Evolutionary conservation across 2,329 filamentous ascomycete genomes (phyloP).

Genomic region (Laburnicola sp.): DNA sequence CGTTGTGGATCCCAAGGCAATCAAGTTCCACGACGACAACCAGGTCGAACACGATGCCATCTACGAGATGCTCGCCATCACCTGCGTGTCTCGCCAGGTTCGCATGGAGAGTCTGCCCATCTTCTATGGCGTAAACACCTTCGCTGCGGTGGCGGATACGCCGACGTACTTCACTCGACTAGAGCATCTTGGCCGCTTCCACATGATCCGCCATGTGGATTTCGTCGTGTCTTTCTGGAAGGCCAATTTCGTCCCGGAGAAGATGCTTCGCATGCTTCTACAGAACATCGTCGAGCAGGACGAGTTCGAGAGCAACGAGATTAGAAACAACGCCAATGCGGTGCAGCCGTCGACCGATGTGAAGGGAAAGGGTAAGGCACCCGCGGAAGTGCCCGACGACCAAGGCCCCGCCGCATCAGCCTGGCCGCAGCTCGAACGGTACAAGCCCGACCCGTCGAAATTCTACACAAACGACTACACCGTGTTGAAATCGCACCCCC

Average conservation of each 20-base stretch:
- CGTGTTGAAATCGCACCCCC: constrained; percentile 11
- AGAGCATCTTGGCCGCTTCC: constrained; percentile 21
- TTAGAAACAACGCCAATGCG: background rate
- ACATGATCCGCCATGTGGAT: constrained; percentile 23
- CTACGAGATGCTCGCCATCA: constrained; percentile 12
- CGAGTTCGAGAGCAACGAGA: constrained; percentile 9
- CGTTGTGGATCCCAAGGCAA: too few species aligned
- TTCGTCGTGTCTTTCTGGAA: constrained; percentile 14
- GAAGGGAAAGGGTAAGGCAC: background rate
- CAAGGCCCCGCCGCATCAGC: background rate
- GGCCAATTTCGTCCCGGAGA: background rate
- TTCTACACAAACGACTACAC: constrained; percentile 1
- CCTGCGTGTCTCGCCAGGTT: constrained; percentile 18
- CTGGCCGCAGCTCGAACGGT: background rate
- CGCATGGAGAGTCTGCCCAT: constrained; percentile 20
- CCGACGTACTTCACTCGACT: constrained; percentile 25
- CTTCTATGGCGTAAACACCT: constrained; percentile 29
- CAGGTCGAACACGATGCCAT: constrained; percentile 12
- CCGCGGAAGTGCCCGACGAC: background rate
- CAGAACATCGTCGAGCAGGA: constrained; percentile 16
- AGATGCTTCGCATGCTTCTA: constrained; percentile 13
- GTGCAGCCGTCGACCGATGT: background rate
- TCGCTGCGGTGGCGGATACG: constrained; percentile 18
- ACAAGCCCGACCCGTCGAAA: background rate
- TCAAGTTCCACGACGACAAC: constrained; percentile 25